Evolutionary conservation across 2,329 filamentous ascomycete genomes (phyloP), one percentile per base, ranked within the genome.

Genomic region (Hirsutella minnesotensis): DNA sequence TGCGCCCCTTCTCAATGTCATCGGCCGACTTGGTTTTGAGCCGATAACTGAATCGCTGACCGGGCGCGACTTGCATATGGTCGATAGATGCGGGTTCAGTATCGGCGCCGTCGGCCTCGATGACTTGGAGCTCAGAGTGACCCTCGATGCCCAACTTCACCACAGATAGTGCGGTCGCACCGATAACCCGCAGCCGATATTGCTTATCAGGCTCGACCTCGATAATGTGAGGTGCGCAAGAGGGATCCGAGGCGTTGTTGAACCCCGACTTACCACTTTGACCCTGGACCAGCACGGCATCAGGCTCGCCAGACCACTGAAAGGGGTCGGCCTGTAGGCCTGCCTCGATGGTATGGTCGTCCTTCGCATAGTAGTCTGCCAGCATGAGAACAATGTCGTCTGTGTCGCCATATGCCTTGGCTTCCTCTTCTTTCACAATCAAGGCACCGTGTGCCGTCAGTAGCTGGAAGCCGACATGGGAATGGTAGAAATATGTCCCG

Each of bases 401-500:
- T 43, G 82, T 75, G 49, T 79, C 81, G 0, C 77, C 77, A 0
- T 37, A 7, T 24, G 61, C 46, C 10, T 37, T 57, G 35, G 54
- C 54, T 39, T 75, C 69, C 46, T 73, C 68, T 39, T 75, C 69
- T 46, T 73, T 67, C n/a, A 83, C 68, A 35, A 80, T 73, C 27
- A 83, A 51, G 0, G 72, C 60, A 0, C 79, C 79, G 12, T 68
- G 57, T 0, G 74, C 75, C 18, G 75, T 74, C 30, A 74, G 57
- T 0, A 73, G 72, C 52, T 83, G 77, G 46, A 81, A 74, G 0
- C 69, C 77, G 9, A 82, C 66, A 46, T 83, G 79, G 0, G 77
- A 81, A 52, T 83, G 79, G 51, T 82, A 83, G 53, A 80, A 82
- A 51, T 80, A 83, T 0, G 77, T 76, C 5, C 79, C 79, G 0